Evolutionary conservation across 2,329 filamentous ascomycete species (phyloP), one percentile per base, ranked within the genome.

Genomic region (Colletotrichum caudatum): DNA sequence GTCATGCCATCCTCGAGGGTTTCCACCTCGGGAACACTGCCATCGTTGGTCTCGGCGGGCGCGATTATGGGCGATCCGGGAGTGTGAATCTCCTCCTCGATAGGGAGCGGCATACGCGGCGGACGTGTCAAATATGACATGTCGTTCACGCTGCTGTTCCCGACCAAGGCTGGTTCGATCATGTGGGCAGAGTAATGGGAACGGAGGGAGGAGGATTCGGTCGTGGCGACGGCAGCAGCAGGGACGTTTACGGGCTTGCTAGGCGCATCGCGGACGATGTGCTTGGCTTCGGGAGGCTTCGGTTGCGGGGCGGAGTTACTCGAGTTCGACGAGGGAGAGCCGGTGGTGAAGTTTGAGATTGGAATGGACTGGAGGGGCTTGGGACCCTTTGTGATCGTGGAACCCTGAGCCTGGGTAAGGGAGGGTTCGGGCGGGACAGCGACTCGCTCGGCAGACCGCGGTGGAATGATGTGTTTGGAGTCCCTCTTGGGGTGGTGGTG

Each of bases 31-130:
- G 87, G 88, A 72, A 91, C 79, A 2, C 81, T 81, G 72, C 84
- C 86, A 63, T 80, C 79, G 77, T 92, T 91, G 48, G 88, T 85
- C 79, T 94, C 92, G 37, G 91, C 86, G 1, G 94, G 89, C 8
- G 92, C 90, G 73, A 95, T 89, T 74, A 97, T 95, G 65, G 95
- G 95, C 56, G 95, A 98, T 35, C 95, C 95, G 1, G 95, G 95
- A 1, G 93, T 94, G 76, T 96, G 92, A 18, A 93, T 88, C 80
- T 97, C 94, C 84, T 98, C 94, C 77, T 97, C 94, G 77, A 98
- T 98, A 66, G 95, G 95, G 71, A 98, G 89, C 70, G 95, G 95
- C 77, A 98, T 86, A 72, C 95, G 92, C 62, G 95, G 95, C 57
- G 95, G 95, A n/a, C 92, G 88, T 70, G 87, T 85, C 77, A 89